Conservation (phyloP, 2,329 filamentous ascomycete species). For the Neofusicoccum ribis region DNA sequence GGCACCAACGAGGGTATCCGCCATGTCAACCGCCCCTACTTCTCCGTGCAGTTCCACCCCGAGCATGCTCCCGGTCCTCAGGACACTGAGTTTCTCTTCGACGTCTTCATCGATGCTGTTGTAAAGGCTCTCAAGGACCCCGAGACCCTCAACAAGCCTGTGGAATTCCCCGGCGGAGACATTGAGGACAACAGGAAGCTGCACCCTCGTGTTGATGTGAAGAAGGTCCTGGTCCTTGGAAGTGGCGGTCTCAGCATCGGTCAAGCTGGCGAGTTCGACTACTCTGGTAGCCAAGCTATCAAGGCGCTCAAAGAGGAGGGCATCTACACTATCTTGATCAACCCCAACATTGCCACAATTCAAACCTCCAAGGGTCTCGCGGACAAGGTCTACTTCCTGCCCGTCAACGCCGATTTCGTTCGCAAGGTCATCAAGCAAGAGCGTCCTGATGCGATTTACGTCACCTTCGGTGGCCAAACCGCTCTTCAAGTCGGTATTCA, state of each 20-base stretch:
- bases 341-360: conserved; percentile 98
- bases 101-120: conserved; percentile 91
- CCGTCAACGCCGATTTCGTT: conserved; percentile 94
- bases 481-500: conserved; percentile 96
- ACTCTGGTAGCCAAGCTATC: conserved; percentile 97
- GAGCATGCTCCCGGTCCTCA: conserved; percentile 94
- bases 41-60: conserved; percentile 99
- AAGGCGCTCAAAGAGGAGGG: conserved; percentile 97
- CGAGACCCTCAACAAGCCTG: conserved; percentile 68
- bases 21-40: conserved; percentile 81
- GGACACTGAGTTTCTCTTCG: conserved; percentile 95
- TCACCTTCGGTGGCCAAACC: conserved; percentile 96
- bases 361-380: conserved; percentile 97
- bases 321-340: conserved; percentile 97
- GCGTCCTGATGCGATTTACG: conserved; percentile 93
- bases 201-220: conserved; percentile 78
- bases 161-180: conserved; percentile 84
- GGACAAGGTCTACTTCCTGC: conserved; percentile 98
- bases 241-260: conserved; percentile 96
- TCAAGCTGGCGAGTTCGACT: conserved; percentile 97
- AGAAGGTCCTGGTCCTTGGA: conserved; percentile 93
- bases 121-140: conserved; percentile 67
- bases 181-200: conserved; percentile 74
- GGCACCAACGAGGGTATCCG: conserved; percentile 97
- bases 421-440: conserved; percentile 96